A percentile compares a stretch with the other conserved stretches of the same genome.
These are phyloP conservation scores for Cryptomeria japonica DNA, from an alignment of 75 land plant species.

Conservation along the genomic window DNA sequence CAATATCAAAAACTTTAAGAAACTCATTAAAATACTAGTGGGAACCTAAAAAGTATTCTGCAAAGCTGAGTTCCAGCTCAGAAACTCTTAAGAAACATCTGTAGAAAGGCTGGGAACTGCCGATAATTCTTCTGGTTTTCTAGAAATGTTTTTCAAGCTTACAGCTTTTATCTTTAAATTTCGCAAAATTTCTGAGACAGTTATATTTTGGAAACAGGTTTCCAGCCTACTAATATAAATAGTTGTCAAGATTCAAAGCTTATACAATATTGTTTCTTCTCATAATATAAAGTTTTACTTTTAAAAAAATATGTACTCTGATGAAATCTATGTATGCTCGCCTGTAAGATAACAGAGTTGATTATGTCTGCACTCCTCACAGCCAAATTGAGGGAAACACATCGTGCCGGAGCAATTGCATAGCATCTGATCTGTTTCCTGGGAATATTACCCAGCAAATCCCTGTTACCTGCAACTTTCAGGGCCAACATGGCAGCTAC, in stretches of 20 bases:
- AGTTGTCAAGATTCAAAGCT: background rate
- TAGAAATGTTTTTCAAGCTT: background rate
- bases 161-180: background rate
- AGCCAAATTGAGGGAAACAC: slow-evolving; percentile 88
- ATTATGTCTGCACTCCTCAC: slow-evolving; percentile 86
- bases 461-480: slow-evolving; percentile 54
- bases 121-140: background rate
- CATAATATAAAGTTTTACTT: background rate
- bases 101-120: background rate
- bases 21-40: background rate
- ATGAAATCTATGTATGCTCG: background rate
- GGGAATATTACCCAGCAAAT: slow-evolving; percentile 59
- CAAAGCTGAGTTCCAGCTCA: background rate
- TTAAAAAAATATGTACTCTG: background rate
- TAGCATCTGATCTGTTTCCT: slow-evolving; percentile 75
- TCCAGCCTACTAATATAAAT: no score
- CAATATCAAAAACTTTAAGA: background rate
- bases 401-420: slow-evolving; percentile 88
- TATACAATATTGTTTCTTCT: background rate
- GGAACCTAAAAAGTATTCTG: background rate
- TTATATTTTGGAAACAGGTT: no score
- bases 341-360: slow-evolving; percentile 89
- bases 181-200: background rate
- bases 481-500: slow-evolving; percentile 77
- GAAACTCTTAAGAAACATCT: background rate